phyloP scores from a whole-genome alignment of 495 filamentous ascomycete genomes.

The Annulohypoxylon nitens region DNA sequence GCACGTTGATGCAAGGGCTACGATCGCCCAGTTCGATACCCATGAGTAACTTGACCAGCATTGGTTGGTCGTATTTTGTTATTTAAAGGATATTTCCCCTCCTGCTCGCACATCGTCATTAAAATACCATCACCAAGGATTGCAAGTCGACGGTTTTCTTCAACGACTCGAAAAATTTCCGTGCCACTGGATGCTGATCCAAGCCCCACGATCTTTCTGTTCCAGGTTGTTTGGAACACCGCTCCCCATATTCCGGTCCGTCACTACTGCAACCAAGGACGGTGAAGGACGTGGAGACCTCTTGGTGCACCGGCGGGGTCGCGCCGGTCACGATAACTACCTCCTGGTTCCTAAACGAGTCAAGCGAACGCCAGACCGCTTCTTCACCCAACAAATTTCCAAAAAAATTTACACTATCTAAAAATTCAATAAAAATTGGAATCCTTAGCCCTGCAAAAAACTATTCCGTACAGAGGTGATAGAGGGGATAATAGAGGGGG shows the following conservation, averaged over 20 bases:
- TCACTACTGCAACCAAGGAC: slow-evolving; percentile 23
- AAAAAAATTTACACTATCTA: slow-evolving; percentile 14
- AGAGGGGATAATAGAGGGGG: slow-evolving; percentile 24
- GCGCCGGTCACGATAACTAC: slow-evolving; percentile 43
- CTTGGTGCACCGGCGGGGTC: slow-evolving; percentile 40
- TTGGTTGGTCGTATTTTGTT: slow-evolving; percentile 2
- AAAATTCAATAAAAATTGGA: slow-evolving; percentile 32
- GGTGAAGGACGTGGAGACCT: slow-evolving; percentile 38
- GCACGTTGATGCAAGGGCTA: slow-evolving; percentile 47
- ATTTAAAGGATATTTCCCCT: slow-evolving; percentile 22
- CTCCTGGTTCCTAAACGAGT: slow-evolving; percentile 41
- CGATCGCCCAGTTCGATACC: slow-evolving; percentile 31
- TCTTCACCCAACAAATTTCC: slow-evolving; percentile 46
- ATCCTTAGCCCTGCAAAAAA: slow-evolving; percentile 29
- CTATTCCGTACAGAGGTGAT: slow-evolving; percentile 1
- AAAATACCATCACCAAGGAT: slow-evolving; percentile 15
- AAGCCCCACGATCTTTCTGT: slow-evolving; percentile 30
- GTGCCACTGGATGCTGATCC: not conserved
- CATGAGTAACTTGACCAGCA: slow-evolving; percentile 30
- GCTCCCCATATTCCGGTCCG: slow-evolving; percentile 33
- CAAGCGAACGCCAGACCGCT: slow-evolving; percentile 47
- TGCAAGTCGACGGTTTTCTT: slow-evolving; percentile 23
- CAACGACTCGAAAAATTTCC: slow-evolving; percentile 19
- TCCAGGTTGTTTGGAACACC: not conserved
- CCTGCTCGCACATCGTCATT: slow-evolving; percentile 19